Evolutionary conservation across 306 rosid genomes (phyloP).

Genomic region (Cucurbita pepo): DNA sequence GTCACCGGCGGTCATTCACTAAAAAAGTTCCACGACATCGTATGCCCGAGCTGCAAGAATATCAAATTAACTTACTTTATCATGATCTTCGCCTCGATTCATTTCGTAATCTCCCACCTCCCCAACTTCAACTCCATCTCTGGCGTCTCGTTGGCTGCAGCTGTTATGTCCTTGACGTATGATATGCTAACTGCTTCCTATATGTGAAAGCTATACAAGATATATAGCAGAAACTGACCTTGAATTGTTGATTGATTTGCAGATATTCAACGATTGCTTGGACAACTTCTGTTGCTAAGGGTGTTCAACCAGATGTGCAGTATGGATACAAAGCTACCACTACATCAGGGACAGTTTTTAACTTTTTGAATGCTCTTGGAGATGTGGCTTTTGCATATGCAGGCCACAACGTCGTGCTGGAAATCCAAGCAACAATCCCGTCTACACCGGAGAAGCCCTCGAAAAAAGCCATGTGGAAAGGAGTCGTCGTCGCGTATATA

Average conservation of each 20-base stretch:
- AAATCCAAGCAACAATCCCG: slow-evolving; percentile 92
- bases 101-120: slow-evolving; percentile 41
- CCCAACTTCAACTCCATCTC: slow-evolving; percentile 45
- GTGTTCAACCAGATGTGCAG: slow-evolving; percentile 37
- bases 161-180: slow-evolving; percentile 41
- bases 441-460: slow-evolving; percentile 87
- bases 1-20: slow-evolving; percentile 47
- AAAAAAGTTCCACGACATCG: slow-evolving; percentile 25
- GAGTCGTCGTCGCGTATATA: slow-evolving; percentile 73
- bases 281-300: slow-evolving; percentile 46
- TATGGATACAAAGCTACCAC: slow-evolving; percentile 34
- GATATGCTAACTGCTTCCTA: background rate
- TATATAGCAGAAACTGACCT: background rate
- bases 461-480: slow-evolving; percentile 89
- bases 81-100: slow-evolving; percentile 45
- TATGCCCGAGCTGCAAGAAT: slow-evolving; percentile 8
- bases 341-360: slow-evolving; percentile 35
- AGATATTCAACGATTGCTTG: slow-evolving; percentile 93
- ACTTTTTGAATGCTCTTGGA: slow-evolving; percentile 65
- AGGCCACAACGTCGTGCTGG: slow-evolving; percentile 88
- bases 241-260: slow-evolving; percentile 7
- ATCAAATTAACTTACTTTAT: slow-evolving; percentile 37
- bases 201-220: too few species aligned
- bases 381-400: slow-evolving; percentile 82
- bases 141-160: slow-evolving; percentile 30